Conservation (phyloP, 202 grass and related monocot species). For the Musa balbisiana region DNA sequence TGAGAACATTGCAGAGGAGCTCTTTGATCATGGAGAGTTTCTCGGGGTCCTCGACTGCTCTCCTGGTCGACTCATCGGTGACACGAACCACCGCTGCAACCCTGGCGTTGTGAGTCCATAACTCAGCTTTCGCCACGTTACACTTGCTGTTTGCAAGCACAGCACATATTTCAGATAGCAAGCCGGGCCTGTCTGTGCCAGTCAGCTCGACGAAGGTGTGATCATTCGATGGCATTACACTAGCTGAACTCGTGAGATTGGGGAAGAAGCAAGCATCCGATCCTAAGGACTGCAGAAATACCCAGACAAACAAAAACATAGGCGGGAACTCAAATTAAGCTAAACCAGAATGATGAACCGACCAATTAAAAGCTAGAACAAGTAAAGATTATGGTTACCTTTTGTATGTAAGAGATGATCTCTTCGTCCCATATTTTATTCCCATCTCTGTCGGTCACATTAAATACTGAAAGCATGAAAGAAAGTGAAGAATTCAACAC, state of each 20-base stretch:
- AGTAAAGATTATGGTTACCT: conserved; percentile 24
- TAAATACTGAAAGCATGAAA: conserved; percentile 44
- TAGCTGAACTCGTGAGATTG: not conserved
- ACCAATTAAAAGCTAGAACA: not conserved
- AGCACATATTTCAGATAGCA: not conserved
- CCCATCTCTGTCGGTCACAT: conserved; percentile 60
- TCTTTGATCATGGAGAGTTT: not conserved
- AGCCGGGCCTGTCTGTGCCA: not conserved
- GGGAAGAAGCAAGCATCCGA: conserved; percentile 4
- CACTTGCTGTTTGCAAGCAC: not conserved
- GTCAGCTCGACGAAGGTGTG: not conserved
- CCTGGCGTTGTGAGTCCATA: not conserved
- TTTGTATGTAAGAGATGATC: conserved; percentile 56
- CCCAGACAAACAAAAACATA: not conserved
- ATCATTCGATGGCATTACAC: not conserved
- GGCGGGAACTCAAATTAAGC: too few species aligned
- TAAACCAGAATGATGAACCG: not conserved
- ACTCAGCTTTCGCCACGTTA: not conserved
- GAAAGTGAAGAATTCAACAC: not conserved
- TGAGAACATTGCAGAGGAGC: conserved; percentile 4
- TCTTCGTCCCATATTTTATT: conserved; percentile 47
- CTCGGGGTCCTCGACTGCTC: not conserved
- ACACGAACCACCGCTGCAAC: not conserved
- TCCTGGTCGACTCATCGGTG: not conserved
- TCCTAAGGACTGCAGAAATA: not conserved